A percentile compares a stretch with the other conserved stretches of the same genome.
Conservation (phyloP, 1,139 yeast species). For the Suhomyces atakaporum region DNA sequence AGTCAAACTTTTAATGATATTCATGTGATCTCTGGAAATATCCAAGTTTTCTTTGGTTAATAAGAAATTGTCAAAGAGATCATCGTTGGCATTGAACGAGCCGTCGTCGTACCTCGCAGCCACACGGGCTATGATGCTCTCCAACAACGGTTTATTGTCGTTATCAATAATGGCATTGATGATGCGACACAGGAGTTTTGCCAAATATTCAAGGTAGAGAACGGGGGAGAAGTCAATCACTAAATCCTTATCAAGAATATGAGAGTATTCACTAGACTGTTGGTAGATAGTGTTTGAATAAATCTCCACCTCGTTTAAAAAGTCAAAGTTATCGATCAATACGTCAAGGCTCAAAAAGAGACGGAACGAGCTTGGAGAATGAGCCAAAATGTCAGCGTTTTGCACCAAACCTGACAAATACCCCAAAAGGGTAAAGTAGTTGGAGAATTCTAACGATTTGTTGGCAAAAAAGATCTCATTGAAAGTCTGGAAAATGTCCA, state of each 20-base stretch:
- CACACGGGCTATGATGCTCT: conserved; percentile 30
- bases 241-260: conserved; percentile 33
- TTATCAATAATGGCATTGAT: conserved; percentile 32
- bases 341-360: conserved; percentile 39
- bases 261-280: conserved; percentile 25
- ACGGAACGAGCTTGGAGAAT: conserved; percentile 30
- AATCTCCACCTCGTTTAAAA: conserved; percentile 40
- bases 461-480: conserved; percentile 26
- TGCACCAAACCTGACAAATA: conserved; percentile 44
- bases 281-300: conserved; percentile 32
- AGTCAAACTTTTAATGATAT: conserved; percentile 33
- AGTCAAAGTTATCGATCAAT: conserved; percentile 43
- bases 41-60: conserved; percentile 14
- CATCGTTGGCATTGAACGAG: conserved; percentile 7
- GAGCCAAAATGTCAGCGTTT: conserved; percentile 35
- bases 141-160: conserved; percentile 28
- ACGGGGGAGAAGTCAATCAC: conserved; percentile 42
- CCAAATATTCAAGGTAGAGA: conserved; percentile 45
- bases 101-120: conserved; percentile 25
- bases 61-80: conserved; percentile 7
- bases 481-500: conserved; percentile 34
- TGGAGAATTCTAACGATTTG: conserved; percentile 30
- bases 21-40: conserved; percentile 14
- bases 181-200: conserved; percentile 41
- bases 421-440: conserved; percentile 50